Evolutionary conservation across 768 basidiomycete genomes (phyloP).

Genomic region (Pulveroboletus sp.): DNA sequence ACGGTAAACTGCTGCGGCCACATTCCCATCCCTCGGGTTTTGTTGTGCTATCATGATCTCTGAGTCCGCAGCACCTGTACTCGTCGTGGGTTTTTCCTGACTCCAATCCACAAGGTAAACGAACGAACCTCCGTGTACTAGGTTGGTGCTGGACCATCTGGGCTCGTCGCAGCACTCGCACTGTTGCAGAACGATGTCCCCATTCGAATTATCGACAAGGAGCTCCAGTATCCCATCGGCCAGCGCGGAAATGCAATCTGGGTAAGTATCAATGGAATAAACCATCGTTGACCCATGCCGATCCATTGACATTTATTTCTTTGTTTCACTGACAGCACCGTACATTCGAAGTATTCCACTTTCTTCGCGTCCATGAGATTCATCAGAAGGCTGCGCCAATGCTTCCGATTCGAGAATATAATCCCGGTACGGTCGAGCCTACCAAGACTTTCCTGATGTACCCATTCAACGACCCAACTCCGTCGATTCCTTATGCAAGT

Average conservation of each 20-base stretch:
- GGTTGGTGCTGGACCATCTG: constrained; percentile 29
- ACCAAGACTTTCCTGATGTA: constrained; percentile 4
- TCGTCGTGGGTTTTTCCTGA: constrained; percentile 15
- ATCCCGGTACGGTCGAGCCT: constrained; percentile 21
- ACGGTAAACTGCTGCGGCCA: too few species aligned
- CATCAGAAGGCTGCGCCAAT: constrained; percentile 28
- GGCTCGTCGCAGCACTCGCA: constrained; percentile 31
- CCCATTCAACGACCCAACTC: constrained; percentile 16
- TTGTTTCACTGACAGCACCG: constrained; percentile 21
- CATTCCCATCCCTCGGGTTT: too few species aligned
- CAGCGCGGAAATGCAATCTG: constrained; percentile 40
- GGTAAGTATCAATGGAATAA: constrained; percentile 20
- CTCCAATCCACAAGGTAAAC: too few species aligned
- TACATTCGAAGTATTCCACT: constrained; percentile 42
- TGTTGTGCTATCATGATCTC: constrained; percentile 8
- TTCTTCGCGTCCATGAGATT: constrained; percentile 39
- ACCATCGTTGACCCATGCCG: not conserved
- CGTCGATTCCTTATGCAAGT: constrained; percentile 28
- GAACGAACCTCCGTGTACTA: not conserved
- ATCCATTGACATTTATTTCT: not conserved
- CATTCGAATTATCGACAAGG: constrained; percentile 52
- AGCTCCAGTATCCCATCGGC: constrained; percentile 32
- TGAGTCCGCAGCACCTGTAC: constrained; percentile 14
- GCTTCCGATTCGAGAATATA: constrained; percentile 33
- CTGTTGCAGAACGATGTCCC: constrained; percentile 43